Evolutionary conservation across 2,329 filamentous ascomycete genomes (phyloP), one percentile per base, ranked within the genome.

Genomic region (Onygena corvina): DNA sequence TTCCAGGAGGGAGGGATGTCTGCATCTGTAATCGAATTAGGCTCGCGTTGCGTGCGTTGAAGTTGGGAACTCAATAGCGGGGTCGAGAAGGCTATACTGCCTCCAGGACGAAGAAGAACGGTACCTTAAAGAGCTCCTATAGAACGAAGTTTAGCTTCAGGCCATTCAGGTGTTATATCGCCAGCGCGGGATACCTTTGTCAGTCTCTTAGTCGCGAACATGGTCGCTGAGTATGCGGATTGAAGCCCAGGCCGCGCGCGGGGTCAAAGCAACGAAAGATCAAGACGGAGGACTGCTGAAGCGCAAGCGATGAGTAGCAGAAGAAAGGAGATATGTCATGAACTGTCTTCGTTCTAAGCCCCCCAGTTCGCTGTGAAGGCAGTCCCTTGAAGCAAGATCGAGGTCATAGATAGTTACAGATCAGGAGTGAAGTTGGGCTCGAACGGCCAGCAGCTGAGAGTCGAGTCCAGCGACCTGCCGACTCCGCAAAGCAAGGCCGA

Each of bases 1-100:
- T 94, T 53, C 80, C 80, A 0, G 77, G 77, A 2, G 79, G 77
- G 4, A 80, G 69, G 57, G 74, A 71, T 42, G 72, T 70, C 60
- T 80, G 70, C 61, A 80, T 71, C 74, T 80, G 11, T n/a, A 23
- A 42, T 6, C 6, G 2, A 25, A 9, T 25, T 25, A 21, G 21
- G 47, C 9, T 3, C 18, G 36, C 29, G 30, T 35, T 25, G 2
- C 6, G n/a, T n/a, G 2, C 29, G 23, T 49, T 49, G 42, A 36
- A 6, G 42, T 7, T 8, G 29, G 21, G 14, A 16, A 40, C 12
- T 12, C 9, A n/a, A n/a, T n/a, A n/a, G n/a, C 21, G 27, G 12
- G 12, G 4, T 4, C 34, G 27, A 36, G 21, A 14, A 21, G 30
- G 31, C 30, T 34, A 20, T 14, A 14, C 12, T 20, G 31, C 21